Percentiles rank a stretch among this genome's conserved stretches.
These are phyloP conservation scores for Colletotrichum sp. DNA, from an alignment of 2,329 filamentous ascomycete species.

Conservation along the genomic window DNA sequence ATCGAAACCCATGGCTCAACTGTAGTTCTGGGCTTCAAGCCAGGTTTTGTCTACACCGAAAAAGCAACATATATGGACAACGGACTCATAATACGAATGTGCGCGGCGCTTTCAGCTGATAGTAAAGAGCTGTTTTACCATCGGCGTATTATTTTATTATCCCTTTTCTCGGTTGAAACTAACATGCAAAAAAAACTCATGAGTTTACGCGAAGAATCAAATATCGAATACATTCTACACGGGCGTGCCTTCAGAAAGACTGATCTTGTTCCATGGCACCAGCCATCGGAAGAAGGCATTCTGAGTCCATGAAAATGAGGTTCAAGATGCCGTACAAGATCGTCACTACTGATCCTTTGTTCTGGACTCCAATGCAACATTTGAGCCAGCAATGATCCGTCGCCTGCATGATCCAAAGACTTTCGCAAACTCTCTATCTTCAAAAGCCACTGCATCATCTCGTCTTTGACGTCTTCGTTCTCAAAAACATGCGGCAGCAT, in stretches of 20 bases:
- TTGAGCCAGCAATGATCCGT: neutral
- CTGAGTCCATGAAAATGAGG: too few species aligned
- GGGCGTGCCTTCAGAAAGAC: too few species aligned
- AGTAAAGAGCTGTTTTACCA: too few species aligned
- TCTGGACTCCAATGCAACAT: neutral
- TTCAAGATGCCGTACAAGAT: neutral
- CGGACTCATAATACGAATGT: neutral
- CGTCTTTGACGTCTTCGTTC: neutral
- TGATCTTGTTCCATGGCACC: too few species aligned
- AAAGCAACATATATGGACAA: neutral
- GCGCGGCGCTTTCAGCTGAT: neutral
- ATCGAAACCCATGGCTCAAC: neutral
- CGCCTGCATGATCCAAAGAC: neutral
- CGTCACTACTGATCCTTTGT: neutral
- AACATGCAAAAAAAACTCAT: too few species aligned
- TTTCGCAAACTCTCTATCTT: rapidly evolving
- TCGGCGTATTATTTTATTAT: too few species aligned
- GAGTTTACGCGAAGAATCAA: too few species aligned
- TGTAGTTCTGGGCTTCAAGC: neutral
- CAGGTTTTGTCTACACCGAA: too few species aligned
- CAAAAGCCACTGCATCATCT: neutral
- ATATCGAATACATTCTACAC: too few species aligned
- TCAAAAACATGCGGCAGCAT: neutral
- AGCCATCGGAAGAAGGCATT: too few species aligned
- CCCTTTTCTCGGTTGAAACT: too few species aligned